Conservation (phyloP, 106 monocot genomes). For the Agapanthus africanus region DNA sequence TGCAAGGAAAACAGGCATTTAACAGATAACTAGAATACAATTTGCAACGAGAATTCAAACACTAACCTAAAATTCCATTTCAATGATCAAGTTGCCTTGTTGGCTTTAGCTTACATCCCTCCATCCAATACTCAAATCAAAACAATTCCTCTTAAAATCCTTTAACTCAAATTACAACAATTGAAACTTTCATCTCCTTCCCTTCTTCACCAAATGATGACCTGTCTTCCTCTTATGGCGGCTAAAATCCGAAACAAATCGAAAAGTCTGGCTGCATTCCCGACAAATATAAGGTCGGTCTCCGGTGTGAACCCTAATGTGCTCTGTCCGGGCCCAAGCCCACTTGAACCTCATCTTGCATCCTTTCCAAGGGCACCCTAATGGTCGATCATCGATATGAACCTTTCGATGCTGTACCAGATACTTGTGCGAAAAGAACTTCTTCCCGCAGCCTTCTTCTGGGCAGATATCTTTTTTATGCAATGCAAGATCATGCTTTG, state of each 20-base stretch:
- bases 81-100: slow-evolving; percentile 4
- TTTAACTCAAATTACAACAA: background rate
- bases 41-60: background rate
- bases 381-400: slow-evolving; percentile 79
- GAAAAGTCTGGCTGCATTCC: slow-evolving; percentile 83
- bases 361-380: slow-evolving; percentile 87
- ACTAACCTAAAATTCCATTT: background rate
- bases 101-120: background rate
- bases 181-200: slow-evolving; percentile 5
- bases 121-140: background rate
- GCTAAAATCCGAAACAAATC: slow-evolving; percentile 97
- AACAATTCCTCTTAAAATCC: background rate
- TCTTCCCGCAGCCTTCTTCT: slow-evolving; percentile 77
- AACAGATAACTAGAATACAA: background rate
- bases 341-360: slow-evolving; percentile 95
- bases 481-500: slow-evolving; percentile 56
- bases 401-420: slow-evolving; percentile 82
- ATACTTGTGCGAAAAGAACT: slow-evolving; percentile 96
- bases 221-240: slow-evolving; percentile 94
- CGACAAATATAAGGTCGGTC: slow-evolving; percentile 76
- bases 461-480: slow-evolving; percentile 92
- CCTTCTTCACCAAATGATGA: slow-evolving; percentile 41
- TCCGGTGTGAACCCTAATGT: slow-evolving; percentile 89
- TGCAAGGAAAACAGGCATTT: too few species aligned
- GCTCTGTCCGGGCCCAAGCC: slow-evolving; percentile 96